phyloP scores from a whole-genome alignment of 179 eudicot species.

The Dionaea muscipula region DNA sequence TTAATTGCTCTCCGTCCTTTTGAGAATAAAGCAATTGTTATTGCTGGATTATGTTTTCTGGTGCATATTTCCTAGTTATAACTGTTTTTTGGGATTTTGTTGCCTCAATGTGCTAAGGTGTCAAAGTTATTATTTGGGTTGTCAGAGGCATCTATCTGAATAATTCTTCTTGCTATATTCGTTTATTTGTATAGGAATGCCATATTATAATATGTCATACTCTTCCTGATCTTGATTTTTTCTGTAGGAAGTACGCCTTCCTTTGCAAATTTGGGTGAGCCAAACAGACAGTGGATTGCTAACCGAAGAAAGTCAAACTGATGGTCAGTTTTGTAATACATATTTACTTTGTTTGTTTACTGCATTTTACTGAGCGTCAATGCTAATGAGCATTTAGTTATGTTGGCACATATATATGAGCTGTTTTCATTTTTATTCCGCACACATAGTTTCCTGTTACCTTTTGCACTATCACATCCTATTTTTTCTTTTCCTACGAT shows the following conservation, averaged over 20 bases:
- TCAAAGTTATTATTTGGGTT: too few species aligned
- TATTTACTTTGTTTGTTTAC: neutral
- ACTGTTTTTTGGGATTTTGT: neutral
- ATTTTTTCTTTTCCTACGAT: too few species aligned
- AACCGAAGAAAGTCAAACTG: conserved; percentile 42
- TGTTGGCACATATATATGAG: too few species aligned
- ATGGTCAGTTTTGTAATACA: conserved; percentile 35
- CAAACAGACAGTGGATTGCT: conserved; percentile 53
- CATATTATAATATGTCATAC: neutral
- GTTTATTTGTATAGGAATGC: neutral
- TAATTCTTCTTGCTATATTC: neutral
- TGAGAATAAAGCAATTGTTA: neutral
- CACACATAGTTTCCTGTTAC: too few species aligned
- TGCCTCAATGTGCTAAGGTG: too few species aligned
- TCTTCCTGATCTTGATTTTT: conserved; percentile 12
- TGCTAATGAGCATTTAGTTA: neutral
- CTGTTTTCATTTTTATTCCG: too few species aligned
- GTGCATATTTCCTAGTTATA: neutral
- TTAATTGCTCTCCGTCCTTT: too few species aligned
- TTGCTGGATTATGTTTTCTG: neutral
- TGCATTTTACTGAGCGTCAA: neutral
- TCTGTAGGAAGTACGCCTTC: conserved; percentile 69
- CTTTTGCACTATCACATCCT: too few species aligned
- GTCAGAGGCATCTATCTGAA: too few species aligned
- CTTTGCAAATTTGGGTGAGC: conserved; percentile 87